phyloP scores from a whole-genome alignment of 2,329 filamentous ascomycete genomes.

The Thelonectria olida region DNA sequence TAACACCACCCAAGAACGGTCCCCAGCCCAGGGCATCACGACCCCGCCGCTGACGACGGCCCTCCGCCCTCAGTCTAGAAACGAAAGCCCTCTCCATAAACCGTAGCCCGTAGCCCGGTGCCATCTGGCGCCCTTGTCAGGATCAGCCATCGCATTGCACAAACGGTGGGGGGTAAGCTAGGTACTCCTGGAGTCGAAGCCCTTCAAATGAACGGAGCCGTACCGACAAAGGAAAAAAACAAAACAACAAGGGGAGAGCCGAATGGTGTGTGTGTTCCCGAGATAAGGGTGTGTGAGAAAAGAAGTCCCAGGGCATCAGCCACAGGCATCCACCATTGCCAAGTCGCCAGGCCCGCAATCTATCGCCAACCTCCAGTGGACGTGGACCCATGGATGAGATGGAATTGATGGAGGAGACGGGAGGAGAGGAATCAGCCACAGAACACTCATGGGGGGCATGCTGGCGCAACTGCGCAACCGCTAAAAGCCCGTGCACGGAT shows the following conservation, averaged over 20 bases:
- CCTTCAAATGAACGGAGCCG: constrained; percentile 2
- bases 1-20: constrained; percentile 12
- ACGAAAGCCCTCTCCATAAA: not conserved
- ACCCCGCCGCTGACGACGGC: not conserved
- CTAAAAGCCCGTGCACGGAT: constrained; percentile 27
- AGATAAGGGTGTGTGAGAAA: constrained; percentile 9
- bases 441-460: not conserved
- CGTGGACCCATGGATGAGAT: not conserved
- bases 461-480: not conserved
- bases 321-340: constrained; percentile 21
- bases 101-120: not conserved
- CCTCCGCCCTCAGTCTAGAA: constrained; percentile 3
- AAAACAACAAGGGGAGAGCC: constrained; percentile 11
- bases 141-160: not conserved
- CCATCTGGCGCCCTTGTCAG: not conserved
- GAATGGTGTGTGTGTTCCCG: constrained; percentile 4
- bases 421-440: not conserved
- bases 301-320: constrained; percentile 9
- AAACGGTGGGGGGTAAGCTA: not conserved
- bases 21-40: not conserved
- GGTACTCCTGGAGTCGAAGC: not conserved
- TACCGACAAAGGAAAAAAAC: not conserved
- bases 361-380: constrained; percentile 15
- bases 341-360: constrained; percentile 30
- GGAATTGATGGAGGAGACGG: not conserved